These are phyloP conservation scores for Datura wrightii DNA, from an alignment of 257 asterid species.

Conservation along the genomic window DNA sequence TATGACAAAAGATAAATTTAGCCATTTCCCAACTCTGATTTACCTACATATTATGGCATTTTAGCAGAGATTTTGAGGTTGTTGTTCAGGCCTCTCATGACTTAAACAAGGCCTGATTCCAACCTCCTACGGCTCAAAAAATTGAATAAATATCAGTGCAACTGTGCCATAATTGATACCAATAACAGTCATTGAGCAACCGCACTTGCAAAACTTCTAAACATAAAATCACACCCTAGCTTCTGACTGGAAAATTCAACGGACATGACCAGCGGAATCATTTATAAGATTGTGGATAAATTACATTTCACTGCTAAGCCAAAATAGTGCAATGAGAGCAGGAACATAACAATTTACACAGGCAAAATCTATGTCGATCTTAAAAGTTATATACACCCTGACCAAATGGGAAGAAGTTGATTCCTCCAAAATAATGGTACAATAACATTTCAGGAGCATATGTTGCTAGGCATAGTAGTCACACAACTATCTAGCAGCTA, in stretches of 20 bases:
- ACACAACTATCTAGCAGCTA: not conserved
- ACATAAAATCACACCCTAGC: not conserved
- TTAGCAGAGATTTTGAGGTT: not conserved
- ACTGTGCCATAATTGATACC: not conserved
- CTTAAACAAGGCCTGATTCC: not conserved
- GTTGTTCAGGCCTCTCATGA: not conserved
- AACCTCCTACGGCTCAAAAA: not conserved
- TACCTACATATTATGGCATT: not conserved
- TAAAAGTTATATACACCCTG: not conserved
- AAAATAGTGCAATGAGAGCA: not conserved
- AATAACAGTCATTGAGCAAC: not conserved
- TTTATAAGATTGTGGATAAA: not conserved
- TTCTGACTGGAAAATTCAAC: not conserved
- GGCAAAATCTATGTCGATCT: not conserved
- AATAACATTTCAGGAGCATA: not conserved
- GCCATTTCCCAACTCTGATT: not conserved
- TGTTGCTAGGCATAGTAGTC: not conserved
- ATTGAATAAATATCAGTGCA: not conserved
- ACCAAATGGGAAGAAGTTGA: not conserved
- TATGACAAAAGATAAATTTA: no score
- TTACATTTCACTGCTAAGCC: not conserved
- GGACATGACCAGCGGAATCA: not conserved
- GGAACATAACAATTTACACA: not conserved
- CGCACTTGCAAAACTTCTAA: not conserved
- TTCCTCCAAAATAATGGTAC: slow-evolving; percentile 5